phyloP scores from a whole-genome alignment of 805 yeast species.

The Barnettozyma populi region DNA sequence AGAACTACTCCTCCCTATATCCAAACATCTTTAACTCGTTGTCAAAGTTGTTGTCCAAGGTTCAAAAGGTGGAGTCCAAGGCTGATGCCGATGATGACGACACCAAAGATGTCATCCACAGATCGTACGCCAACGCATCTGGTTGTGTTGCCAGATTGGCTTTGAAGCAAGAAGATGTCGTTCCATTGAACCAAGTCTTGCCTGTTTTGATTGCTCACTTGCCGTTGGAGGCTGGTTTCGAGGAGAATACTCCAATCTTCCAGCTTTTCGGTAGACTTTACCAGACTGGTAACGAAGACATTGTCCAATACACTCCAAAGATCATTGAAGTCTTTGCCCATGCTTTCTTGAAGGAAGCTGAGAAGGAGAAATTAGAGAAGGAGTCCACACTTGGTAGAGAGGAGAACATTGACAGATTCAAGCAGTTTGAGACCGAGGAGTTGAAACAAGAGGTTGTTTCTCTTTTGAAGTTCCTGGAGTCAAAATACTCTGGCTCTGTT shows the following conservation, averaged over 20 bases:
- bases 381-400: constrained; percentile 85
- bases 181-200: constrained; percentile 73
- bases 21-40: constrained; percentile 61
- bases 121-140: constrained; percentile 89
- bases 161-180: constrained; percentile 59
- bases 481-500: constrained; percentile 57
- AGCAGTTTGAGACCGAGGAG: constrained; percentile 72
- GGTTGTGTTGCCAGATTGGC: constrained; percentile 96
- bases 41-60: constrained; percentile 70
- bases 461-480: constrained; percentile 68
- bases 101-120: constrained; percentile 68
- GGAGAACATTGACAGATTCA: constrained; percentile 68
- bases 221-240: constrained; percentile 84
- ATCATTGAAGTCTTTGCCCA: constrained; percentile 63
- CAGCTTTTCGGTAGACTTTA: constrained; percentile 69
- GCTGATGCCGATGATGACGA: constrained; percentile 64
- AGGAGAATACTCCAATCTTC: constrained; percentile 90
- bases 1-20: constrained; percentile 50
- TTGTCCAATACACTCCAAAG: constrained; percentile 50
- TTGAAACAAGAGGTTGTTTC: constrained; percentile 59
- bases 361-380: constrained; percentile 59
- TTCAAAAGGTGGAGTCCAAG: constrained; percentile 59
- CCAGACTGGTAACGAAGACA: constrained; percentile 52
- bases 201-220: constrained; percentile 72
- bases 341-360: constrained; percentile 71